A percentile compares a stretch with the other conserved stretches of the same genome.
Conservation (phyloP, 2,329 filamentous ascomycete species). For the Truncatella angustata region DNA sequence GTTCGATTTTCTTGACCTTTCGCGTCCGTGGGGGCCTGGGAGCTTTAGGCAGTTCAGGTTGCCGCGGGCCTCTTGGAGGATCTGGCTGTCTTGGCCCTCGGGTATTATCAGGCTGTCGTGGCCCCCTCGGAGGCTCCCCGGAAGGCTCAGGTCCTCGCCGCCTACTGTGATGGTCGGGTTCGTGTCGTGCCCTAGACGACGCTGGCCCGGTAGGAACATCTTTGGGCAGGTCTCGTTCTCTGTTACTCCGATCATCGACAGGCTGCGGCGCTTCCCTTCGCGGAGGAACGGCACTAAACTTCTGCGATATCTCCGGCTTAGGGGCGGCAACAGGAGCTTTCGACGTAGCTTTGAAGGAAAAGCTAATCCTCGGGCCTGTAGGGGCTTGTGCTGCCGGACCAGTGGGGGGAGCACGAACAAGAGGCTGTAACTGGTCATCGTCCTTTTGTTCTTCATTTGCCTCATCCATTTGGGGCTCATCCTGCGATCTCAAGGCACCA, state of each 20-base stretch:
- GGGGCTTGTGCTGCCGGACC: conserved; percentile 44
- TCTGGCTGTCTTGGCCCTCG: conserved; percentile 18
- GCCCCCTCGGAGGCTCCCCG: not conserved
- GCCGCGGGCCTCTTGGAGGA: conserved; percentile 22
- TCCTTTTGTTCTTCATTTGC: conserved; percentile 48
- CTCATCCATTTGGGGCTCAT: conserved; percentile 66
- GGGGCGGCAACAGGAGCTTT: conserved; percentile 56
- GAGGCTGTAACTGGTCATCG: conserved; percentile 53
- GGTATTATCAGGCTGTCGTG: conserved; percentile 5
- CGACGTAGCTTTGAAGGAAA: conserved; percentile 79
- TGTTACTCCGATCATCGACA: conserved; percentile 32
- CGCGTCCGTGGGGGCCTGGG: conserved; percentile 39
- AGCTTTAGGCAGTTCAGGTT: conserved; percentile 8
- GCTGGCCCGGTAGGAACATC: conserved; percentile 23
- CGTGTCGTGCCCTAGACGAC: conserved; percentile 27
- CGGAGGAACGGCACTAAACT: conserved; percentile 62
- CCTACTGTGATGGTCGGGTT: conserved; percentile 25
- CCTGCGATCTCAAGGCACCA: conserved; percentile 61
- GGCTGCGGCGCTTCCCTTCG: conserved; percentile 41
- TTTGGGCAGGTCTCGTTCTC: conserved; percentile 13
- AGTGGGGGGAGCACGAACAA: conserved; percentile 51
- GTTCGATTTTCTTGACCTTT: conserved; percentile 66
- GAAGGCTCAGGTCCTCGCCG: conserved; percentile 13
- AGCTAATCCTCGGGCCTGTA: conserved; percentile 74
- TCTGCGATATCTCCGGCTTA: conserved; percentile 65